Base-by-base conservation (phyloP, 768 basidiomycete genomes). In the Rickenella mellea region DNA sequence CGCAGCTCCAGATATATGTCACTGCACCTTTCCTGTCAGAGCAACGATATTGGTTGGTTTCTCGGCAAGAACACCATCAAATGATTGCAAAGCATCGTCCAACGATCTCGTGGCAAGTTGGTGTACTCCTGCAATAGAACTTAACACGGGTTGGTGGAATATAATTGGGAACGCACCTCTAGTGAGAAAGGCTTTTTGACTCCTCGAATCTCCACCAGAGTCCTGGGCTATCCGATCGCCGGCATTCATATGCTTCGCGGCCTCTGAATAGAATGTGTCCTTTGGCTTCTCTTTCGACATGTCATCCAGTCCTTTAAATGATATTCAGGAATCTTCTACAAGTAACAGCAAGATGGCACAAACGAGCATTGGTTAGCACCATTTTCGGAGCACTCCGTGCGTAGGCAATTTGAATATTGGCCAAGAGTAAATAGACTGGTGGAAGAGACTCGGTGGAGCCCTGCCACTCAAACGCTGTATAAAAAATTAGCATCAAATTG, bases 1-100 rank as follows among this genome's bases (percentile, higher is more conserved):
- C 35, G 15, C 10, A 20, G n/a, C 15, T 12, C 5, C 24, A 1
- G 28, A 5, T 5, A 5, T 17, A 19, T 4, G 11, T 14, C n/a
- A 9, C 54, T 61, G 22, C 37, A 84, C 90, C 68, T 93, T 90
- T 42, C 91, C 92, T 7, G 91, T 68, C 4, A 94, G 66, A 0
- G 93, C 92, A 27, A 93, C 76, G 5, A 96, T 56, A 55, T 98
- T 94, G 14, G 81, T 87, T 0, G 92, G 86, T 53, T 84, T 84
- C 48, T 77, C 69, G 2, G 67, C 66, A 7, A 97, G 69, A 8
- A 94, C 80, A 20, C 73, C 73, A 11, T 94, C 87, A 51, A 96
- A 93, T 1, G 83, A 76, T 15, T 79, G 73, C 50, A 82, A 62
- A 0, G 93, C 92, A 45, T 88, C 81, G 27, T 92, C 83, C 69